Conservation (phyloP, 768 basidiomycete genomes). For the Galerina sulciceps region DNA sequence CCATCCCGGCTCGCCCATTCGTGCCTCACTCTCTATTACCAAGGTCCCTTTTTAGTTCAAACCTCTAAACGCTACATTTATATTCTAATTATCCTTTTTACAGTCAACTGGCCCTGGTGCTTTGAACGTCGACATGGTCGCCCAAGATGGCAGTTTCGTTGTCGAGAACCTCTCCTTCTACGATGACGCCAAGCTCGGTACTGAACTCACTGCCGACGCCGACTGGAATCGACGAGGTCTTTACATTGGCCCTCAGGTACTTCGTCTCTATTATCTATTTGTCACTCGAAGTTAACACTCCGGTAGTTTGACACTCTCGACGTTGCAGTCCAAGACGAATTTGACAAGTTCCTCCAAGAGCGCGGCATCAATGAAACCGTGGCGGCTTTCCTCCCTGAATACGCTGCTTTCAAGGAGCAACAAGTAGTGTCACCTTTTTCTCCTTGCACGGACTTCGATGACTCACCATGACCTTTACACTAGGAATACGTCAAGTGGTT, state of each 20-base stretch:
- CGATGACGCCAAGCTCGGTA: conserved; percentile 69
- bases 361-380: conserved; percentile 84
- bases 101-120: conserved; percentile 64
- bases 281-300: background rate
- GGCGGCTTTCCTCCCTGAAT: conserved; percentile 88
- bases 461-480: conserved; percentile 10
- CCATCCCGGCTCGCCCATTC: conserved; percentile 61
- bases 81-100: background rate
- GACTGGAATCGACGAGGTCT: conserved; percentile 93
- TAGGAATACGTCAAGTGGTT: conserved; percentile 96
- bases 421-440: conserved; percentile 51
- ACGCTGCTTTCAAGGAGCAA: conserved; percentile 91
- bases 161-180: conserved; percentile 92
- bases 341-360: conserved; percentile 88
- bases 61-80: background rate
- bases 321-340: conserved; percentile 84
- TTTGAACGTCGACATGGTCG: conserved; percentile 77
- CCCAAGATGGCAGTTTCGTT: conserved; percentile 80
- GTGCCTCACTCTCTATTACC: conserved; percentile 80
- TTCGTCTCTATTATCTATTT: conserved; percentile 9
- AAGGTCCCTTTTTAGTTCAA: conserved; percentile 50
- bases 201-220: conserved; percentile 81
- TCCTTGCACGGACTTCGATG: conserved; percentile 5
- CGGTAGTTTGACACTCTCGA: conserved; percentile 88
- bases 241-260: conserved; percentile 90